Evolutionary conservation across 306 rosid genomes (phyloP), one percentile per base, ranked within the genome.

Genomic region (Crataegus laevigata): DNA sequence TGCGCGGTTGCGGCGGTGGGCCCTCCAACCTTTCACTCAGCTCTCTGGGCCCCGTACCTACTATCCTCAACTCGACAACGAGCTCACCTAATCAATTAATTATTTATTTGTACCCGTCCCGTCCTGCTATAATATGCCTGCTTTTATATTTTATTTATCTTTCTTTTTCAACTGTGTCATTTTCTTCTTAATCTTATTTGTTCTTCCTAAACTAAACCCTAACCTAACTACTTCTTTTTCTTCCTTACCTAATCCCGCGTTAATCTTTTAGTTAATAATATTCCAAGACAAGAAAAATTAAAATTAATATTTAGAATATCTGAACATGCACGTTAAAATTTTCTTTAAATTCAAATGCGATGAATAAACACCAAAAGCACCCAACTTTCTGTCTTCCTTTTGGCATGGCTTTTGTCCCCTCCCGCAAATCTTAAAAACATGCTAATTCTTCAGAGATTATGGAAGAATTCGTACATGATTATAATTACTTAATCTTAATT

Each of bases 1-100:
- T 88, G 92, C 82, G 65, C 45, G 79, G 90, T 82, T 89, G 85
- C 91, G 88, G 91, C 88, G 82, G 77, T 66, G 90, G 91, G 88
- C 26, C 89, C 91, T 34, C 32, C 79, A 50, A 5, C 83, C 78
- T 50, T 19, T 78, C 75, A 6, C 8, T 38, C 58, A 74, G 68
- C 69, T 25, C 5, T 65, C 47, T 70, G 85, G 88, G 72, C 25
- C 88, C 91, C 84, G 1, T 76, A 14, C 28, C 32, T 45, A 47
- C 68, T 17, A 15, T 18, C 30, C 50, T 28, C 66, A 10, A 42
- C 74, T 29, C 69, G 42, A 50, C 77, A 43, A 22, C 1, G 29
- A 19, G 43, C 19, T 63, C 68, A 63, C 68, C 43, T 63, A 63
- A 63, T 63, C 18, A 8, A 63, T 63, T 30, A 63, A 15, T 62